phyloP scores from a whole-genome alignment of 2,329 filamentous ascomycete genomes.

The Colletotrichum sojae region DNA sequence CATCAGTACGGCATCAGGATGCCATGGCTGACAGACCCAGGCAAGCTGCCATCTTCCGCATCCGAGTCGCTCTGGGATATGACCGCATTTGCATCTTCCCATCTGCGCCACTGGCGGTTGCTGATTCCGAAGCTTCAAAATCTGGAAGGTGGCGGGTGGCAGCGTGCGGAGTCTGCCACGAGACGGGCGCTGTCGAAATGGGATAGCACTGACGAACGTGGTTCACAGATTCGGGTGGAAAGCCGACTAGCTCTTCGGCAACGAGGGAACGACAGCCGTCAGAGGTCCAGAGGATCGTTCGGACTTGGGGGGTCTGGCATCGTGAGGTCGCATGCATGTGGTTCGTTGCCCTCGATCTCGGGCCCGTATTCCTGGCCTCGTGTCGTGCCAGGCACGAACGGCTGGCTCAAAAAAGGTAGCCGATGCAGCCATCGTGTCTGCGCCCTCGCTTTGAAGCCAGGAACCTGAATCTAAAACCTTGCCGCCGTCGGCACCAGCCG shows the following conservation, averaged over 20 bases:
- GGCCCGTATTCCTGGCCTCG: constrained; percentile 25
- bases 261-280: constrained; percentile 32
- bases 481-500: constrained; percentile 25
- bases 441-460: constrained; percentile 2
- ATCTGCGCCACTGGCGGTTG: background rate
- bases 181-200: background rate
- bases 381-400: background rate
- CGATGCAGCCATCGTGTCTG: background rate
- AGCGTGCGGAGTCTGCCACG: background rate
- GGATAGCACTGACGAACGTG: background rate
- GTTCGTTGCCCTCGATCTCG: constrained; percentile 25
- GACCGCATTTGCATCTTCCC: background rate
- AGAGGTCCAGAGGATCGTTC: background rate
- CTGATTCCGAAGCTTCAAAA: constrained; percentile 18
- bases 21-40: background rate
- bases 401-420: constrained; percentile 1
- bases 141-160: background rate
- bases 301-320: background rate
- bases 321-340: constrained; percentile 27
- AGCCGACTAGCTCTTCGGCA: constrained; percentile 33
- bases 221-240: constrained; percentile 9
- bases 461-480: constrained; percentile 13
- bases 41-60: background rate
- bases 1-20: background rate
- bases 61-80: constrained; percentile 5